Conservation (phyloP, 768 basidiomycete species). For the Kwoniella pini region DNA sequence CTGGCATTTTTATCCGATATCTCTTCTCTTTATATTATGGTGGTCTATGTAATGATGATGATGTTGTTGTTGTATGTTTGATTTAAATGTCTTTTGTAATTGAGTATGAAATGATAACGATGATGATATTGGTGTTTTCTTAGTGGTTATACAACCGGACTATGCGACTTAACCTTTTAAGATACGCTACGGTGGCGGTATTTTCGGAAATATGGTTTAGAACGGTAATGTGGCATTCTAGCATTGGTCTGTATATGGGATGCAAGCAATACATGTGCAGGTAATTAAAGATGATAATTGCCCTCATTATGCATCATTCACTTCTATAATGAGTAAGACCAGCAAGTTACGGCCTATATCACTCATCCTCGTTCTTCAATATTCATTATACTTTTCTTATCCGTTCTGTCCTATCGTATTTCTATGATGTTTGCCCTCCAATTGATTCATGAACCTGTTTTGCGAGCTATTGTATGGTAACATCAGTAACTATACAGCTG, state of each 20-base stretch:
- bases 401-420: too few species aligned
- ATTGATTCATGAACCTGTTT: not conserved
- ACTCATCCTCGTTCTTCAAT: too few species aligned
- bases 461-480: not conserved
- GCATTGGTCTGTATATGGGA: too few species aligned
- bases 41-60: not conserved
- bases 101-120: not conserved
- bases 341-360: too few species aligned
- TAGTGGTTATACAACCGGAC: not conserved
- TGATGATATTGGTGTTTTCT: not conserved
- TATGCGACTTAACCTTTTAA: not conserved
- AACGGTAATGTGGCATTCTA: too few species aligned
- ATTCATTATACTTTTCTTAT: too few species aligned
- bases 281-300: too few species aligned
- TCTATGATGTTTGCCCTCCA: too few species aligned
- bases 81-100: not conserved
- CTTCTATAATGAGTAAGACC: too few species aligned
- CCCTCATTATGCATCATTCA: too few species aligned
- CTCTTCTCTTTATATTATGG: not conserved
- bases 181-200: not conserved
- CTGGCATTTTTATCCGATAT: slow-evolving; percentile 45
- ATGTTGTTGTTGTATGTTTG: not conserved
- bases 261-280: too few species aligned
- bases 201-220: not conserved
- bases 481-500: not conserved